Conservation (phyloP, 73 alveolate genomes). For the Paramecium tetraurelia region DNA sequence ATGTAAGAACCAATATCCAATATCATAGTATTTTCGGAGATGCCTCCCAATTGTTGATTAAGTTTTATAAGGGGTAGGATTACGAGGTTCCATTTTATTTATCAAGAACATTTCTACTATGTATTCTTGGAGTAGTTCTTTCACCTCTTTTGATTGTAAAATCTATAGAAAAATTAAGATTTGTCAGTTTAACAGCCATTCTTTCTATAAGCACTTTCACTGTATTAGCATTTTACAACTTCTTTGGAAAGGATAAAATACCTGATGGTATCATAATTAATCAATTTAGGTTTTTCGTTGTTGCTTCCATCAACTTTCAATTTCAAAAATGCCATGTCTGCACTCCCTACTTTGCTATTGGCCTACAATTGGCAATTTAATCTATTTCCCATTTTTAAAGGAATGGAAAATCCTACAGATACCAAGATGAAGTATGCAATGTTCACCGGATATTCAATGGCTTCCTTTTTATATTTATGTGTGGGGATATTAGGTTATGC, state of each 20-base stretch:
- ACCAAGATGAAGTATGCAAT: not conserved
- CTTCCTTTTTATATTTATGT: conserved; percentile 16
- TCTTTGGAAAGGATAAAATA: not conserved
- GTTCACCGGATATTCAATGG: conserved; percentile 38
- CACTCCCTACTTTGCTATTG: not conserved
- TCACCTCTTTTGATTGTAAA: conserved; percentile 9
- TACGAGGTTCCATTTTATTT: conserved; percentile 17
- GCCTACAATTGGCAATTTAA: conserved; percentile 50
- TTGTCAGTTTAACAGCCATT: conserved; percentile 12
- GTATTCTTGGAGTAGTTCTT: not conserved
- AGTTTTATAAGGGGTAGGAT: not conserved
- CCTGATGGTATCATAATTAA: not conserved
- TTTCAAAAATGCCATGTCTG: not conserved
- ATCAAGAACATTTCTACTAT: not conserved
- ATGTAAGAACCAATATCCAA: not conserved
- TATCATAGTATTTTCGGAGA: conserved; percentile 1
- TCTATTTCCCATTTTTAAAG: conserved; percentile 29
- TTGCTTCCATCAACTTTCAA: not conserved
- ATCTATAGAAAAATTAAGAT: conserved; percentile 37
- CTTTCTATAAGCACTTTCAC: not conserved
- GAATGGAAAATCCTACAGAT: not conserved
- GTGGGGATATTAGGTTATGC: conserved; percentile 50
- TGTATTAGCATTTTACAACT: not conserved
- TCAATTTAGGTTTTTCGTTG: not conserved
- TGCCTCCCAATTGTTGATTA: not conserved